Conservation (phyloP, 1,139 yeast genomes). For the Geotrichum carabidarum region DNA sequence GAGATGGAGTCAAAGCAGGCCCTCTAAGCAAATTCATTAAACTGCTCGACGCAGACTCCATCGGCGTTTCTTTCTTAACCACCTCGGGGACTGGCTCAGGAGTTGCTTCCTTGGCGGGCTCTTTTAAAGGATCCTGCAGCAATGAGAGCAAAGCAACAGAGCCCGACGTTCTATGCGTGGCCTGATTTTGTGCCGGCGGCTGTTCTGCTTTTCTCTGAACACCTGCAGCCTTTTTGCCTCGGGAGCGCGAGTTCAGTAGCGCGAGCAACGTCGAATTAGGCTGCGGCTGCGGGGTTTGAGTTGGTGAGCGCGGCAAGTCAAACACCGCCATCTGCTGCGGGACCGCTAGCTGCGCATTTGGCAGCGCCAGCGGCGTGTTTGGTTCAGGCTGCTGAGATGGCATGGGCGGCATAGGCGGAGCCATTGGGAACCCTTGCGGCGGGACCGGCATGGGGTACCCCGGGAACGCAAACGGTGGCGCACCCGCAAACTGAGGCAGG, state of each 20-base stretch:
- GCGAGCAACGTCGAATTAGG: conserved; percentile 32
- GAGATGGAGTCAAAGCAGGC: neutral
- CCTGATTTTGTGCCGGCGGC: neutral
- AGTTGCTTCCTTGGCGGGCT: too few relatives aligned
- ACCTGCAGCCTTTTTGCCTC: conserved; percentile 19
- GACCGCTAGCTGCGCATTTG: conserved; percentile 18
- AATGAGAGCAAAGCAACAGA: conserved; percentile 10
- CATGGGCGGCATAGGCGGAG: conserved; percentile 19
- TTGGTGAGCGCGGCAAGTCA: conserved; percentile 19
- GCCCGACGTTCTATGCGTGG: neutral
- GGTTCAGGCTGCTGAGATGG: conserved; percentile 8
- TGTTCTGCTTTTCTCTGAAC: neutral
- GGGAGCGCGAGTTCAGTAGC: conserved; percentile 27
- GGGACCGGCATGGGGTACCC: conserved; percentile 4
- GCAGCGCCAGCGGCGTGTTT: conserved; percentile 6
- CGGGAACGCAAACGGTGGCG: conserved; percentile 5
- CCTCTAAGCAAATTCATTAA: neutral
- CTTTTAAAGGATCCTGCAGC: neutral
- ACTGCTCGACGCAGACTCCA: neutral
- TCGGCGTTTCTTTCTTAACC: neutral
- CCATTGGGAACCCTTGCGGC: conserved; percentile 19
- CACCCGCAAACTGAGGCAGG: neutral
- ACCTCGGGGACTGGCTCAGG: neutral
- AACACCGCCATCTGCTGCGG: neutral
- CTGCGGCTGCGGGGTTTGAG: conserved; percentile 35